Evolutionary conservation across 1,284 basidiomycete genomes (phyloP), one percentile per base, ranked within the genome.

Genomic region (Trametes polyzona): DNA sequence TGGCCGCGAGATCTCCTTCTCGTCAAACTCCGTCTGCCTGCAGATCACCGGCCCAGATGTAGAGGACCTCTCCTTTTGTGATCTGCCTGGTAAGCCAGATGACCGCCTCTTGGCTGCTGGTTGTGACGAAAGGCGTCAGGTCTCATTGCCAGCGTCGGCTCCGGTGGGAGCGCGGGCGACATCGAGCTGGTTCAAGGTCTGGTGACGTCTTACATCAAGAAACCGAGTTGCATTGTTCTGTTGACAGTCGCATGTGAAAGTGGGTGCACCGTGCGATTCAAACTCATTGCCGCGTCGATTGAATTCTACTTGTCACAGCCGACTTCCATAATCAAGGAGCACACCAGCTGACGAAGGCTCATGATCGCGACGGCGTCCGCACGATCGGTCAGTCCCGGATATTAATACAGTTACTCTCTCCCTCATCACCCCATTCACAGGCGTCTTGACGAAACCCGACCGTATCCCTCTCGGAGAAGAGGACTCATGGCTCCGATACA

Each of bases 401-500:
- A 14, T 14, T 21, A 19, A 23, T 30, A 19, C 14, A 17, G 4
- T 3, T 26, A 19, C 4, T 4, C 1, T 21, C 26, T 48, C 14
- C 1, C 16, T 12, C n/a, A 21, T 30, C 7, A 16, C 17, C 17
- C 29, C 19, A 24, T 27, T 11, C 48, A 4, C 33, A 92, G 90
- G 89, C 53, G 90, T 93, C 16, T 76, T 93, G n/a, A 93, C 90
- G 0, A 93, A 92, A 67, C 87, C 90, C 0, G 91, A 93, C 66
- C 82, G 84, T 4, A 88, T 92, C 43, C 82, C 81, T 0, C 6
- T 64, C 0, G 88, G 87, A 0, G 86, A 90, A 27, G 84, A 90
- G 59, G 63, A 68, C 0, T 65, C 63, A 1, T 92, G 90, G 90
- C 57, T 90, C 8, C 68, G 70, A 0, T 80, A 87, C 52, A 81